Evolutionary conservation across 2,329 filamentous ascomycete species (phyloP), one percentile per base, ranked within the genome.

Genomic region (Trichoderma cornu-damae): DNA sequence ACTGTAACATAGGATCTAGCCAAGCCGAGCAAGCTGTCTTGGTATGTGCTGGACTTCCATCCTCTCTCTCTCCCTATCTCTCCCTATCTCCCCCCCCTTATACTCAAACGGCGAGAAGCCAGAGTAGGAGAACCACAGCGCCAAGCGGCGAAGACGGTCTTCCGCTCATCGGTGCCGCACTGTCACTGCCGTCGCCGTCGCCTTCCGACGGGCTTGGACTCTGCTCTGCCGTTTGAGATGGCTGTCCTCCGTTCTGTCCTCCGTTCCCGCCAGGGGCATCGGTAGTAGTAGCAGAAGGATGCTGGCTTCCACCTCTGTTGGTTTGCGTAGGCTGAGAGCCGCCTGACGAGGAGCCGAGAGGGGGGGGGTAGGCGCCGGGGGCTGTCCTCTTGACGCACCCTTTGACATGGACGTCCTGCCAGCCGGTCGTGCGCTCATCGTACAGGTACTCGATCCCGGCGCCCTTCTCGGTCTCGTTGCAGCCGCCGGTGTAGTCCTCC

Each of bases 401-500:
- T 3, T 61, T 53, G 59, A 71, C 61, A 14, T 62, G 55, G 37
- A 72, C 63, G 38, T 66, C 64, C 55, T 65, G 62, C 68, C 68
- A 72, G n/a, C 63, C 63, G 14, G 57, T 58, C 1, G 64, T 64
- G 37, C 62, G 55, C 49, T 68, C 65, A 40, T 64, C 61, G 57
- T 68, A 70, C 51, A 62, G 59, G 35, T 72, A 72, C 59, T 67
- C 61, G 5, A 68, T 62, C 2, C 57, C 57, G 9, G 18, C 18
- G 22, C n/a, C 50, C 8, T 12, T 11, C 12, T 24, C 22, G 3
- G 61, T 59, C 44, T 62, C 59, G 40, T 63, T 61, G 57, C 68
- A 67, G 20, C 63, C 65, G n/a, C 66, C 68, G 6, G 60, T 53
- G 60, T 69, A 69, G 59, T 72, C 69, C 28, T 66, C 61, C 6